Evolutionary conservation across 2,329 filamentous ascomycete species (phyloP), one percentile per base, ranked within the genome.

Genomic region (Juglanconis juglandina): DNA sequence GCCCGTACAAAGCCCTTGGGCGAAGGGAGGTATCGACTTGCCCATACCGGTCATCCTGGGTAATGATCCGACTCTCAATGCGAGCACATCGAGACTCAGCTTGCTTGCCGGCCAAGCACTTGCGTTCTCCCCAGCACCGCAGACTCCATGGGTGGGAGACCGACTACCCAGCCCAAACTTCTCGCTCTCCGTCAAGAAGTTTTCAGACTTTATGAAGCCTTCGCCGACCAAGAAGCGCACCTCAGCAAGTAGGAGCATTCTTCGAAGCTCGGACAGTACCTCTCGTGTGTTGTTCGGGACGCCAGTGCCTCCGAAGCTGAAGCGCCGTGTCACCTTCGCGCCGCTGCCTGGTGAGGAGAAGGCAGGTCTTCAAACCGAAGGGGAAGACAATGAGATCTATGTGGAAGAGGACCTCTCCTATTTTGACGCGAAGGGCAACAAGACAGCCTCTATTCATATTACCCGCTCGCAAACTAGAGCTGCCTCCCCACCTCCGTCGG

Each of bases 181-280:
- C 13, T 76, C 76, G 4, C 73, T 82, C 35, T 78, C 77, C 0
- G 73, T 83, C 65, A 82, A 80, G 63, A 76, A 81, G 0, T 84
- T 85, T 66, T 75, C 79, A 1, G 76, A 77, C 1, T 84, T 84
- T 66, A 77, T 81, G 66, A 79, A 79, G 0, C 77, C 79, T 1
- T 81, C 81, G 0, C 78, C 81, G 11, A 11, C 41, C 1, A 72
- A 76, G 46, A 58, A 52, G 44, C 58, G 54, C 32, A 35, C 30
- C 14, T 55, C 58, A 24, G 33, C 42, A 3, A 53, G 46, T 13
- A 35, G 46, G 7, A 47, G 54, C 24, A 56, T 61, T 30, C 46
- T 58, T 13, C 52, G 51, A 3, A 5, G 47, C 39, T 56, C 56
- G 17, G 39, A 35, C 24, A 32, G 13, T 50, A 34, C 32, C 30